phyloP scores from a whole-genome alignment of 345 rosid genomes.

The Firmiana major region DNA sequence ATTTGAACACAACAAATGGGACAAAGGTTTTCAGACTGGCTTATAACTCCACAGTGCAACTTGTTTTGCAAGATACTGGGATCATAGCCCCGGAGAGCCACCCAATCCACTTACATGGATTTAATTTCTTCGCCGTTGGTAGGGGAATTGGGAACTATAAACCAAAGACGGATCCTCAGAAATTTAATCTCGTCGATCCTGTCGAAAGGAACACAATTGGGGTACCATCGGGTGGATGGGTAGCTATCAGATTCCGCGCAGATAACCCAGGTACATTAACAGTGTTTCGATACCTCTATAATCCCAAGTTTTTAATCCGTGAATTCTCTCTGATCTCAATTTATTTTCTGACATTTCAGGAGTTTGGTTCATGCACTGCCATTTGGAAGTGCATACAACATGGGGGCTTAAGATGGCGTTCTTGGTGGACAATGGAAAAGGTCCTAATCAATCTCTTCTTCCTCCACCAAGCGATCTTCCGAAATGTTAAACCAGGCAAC shows the following conservation, averaged over 20 bases:
- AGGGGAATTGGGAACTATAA: slow-evolving; percentile 73
- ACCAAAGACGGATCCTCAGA: slow-evolving; percentile 52
- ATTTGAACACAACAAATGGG: slow-evolving; percentile 39
- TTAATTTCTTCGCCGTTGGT: slow-evolving; percentile 74
- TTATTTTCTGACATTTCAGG: slow-evolving; percentile 33
- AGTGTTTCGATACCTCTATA: not conserved
- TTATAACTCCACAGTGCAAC: slow-evolving; percentile 68
- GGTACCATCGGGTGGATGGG: slow-evolving; percentile 93
- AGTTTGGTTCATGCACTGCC: slow-evolving; percentile 98
- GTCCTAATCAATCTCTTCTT: slow-evolving; percentile 66
- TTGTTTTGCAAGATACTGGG: slow-evolving; percentile 82
- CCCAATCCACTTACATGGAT: slow-evolving; percentile 82
- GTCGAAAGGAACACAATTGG: slow-evolving; percentile 91
- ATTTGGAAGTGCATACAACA: slow-evolving; percentile 91
- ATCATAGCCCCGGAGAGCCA: slow-evolving; percentile 75
- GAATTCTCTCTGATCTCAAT: not conserved
- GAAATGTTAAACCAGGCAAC: slow-evolving; percentile 42
- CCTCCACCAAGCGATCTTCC: slow-evolving; percentile 94
- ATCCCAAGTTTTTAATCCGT: not conserved
- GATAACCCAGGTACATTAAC: slow-evolving; percentile 74
- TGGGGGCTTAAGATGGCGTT: slow-evolving; percentile 99
- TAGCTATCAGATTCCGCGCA: slow-evolving; percentile 72
- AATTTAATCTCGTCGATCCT: slow-evolving; percentile 78
- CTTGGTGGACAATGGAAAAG: slow-evolving; percentile 87
- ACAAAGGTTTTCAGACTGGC: slow-evolving; percentile 59